Conservation (phyloP, 441 rosid genomes). For the Arabidopsis lyrata region DNA sequence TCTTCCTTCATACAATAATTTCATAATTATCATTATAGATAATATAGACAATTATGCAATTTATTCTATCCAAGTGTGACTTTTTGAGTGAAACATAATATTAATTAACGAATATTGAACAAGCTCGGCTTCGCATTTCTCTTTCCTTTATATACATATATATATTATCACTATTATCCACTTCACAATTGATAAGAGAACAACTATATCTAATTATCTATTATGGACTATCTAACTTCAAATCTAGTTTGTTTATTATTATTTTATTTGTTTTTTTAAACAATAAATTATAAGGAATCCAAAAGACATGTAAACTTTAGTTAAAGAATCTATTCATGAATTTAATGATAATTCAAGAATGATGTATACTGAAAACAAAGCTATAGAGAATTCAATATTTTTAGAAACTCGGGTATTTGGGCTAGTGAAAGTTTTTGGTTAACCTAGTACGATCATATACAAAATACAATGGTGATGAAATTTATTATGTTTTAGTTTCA, state of each 20-base stretch:
- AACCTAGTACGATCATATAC: background rate
- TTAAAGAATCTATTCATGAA: background rate
- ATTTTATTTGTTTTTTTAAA: no score
- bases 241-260: background rate
- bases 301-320: background rate
- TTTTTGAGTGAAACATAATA: conserved; percentile 2
- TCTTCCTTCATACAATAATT: background rate
- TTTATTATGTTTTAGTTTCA: background rate
- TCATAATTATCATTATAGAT: background rate
- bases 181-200: conserved; percentile 12
- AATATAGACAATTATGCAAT: background rate
- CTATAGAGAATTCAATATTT: background rate
- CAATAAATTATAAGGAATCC: background rate
- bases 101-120: conserved; percentile 11
- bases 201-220: background rate
- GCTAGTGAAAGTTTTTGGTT: background rate
- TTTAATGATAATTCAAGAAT: background rate
- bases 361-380: background rate
- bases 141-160: no score
- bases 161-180: no score
- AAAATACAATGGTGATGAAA: background rate
- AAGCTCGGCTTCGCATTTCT: conserved; percentile 4
- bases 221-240: background rate
- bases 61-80: background rate
- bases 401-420: background rate